Evolutionary conservation across 2,329 filamentous ascomycete genomes (phyloP), one percentile per base, ranked within the genome.

Genomic region (Talaromyces islandicus): DNA sequence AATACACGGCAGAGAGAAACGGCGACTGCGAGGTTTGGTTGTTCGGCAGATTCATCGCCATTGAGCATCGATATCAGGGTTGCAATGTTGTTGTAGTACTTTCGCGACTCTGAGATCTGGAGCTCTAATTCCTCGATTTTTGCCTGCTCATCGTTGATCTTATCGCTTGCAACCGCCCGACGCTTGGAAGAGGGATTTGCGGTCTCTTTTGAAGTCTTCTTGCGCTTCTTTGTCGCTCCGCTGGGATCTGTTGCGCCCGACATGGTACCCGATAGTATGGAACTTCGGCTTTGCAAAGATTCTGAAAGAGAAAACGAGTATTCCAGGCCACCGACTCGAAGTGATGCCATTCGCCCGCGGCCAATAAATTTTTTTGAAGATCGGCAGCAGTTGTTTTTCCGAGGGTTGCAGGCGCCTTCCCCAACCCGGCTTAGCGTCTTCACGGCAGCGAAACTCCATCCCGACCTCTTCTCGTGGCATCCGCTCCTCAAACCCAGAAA

Each of bases 61-160:
- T 78, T 77, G 41, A 85, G 75, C 68, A 86, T 82, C 48, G 82
- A 81, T 52, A 96, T 79, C 41, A 97, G 77, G 11, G 83, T 84
- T 7, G 85, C 83, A 69, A 97, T 93, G 71, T 96, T 91, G 80
- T 96, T 96, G 81, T 95, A 96, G 76, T 96, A 85, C 74, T 92
- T 91, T 70, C 87, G 89, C 55, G 92, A 96, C 73, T 94, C 88
- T 63, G 92, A 77, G 59, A 97, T 92, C 60, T 90, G 88, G 64
- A 85, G 81, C 77, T 97, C 92, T 58, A 97, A 83, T 58, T 85
- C 77, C 48, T 93, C 77, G 61, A 96, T 90, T 64, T 85, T 83
- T 59, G 84, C 81, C 70, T 88, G 83, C 52, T 79, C 73, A 69
- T 86, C 83, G 63, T 82, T 77, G 60, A 73, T 70, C 48, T 74